phyloP scores from a whole-genome alignment of 2,329 filamentous ascomycete genomes.

The Cordyceps javanica region DNA sequence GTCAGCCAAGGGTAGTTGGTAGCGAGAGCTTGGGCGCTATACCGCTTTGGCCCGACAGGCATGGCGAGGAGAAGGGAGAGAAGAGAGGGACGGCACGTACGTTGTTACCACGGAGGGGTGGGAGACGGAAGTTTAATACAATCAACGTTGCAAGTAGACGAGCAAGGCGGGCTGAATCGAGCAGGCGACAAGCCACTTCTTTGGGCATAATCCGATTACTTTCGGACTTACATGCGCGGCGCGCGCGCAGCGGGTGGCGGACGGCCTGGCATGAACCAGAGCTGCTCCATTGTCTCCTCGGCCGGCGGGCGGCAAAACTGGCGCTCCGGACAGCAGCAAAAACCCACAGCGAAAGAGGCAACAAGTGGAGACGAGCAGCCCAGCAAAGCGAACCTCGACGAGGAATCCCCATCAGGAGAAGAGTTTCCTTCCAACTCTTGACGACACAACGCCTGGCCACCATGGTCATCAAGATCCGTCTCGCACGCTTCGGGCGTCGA shows the following conservation, averaged over 20 bases:
- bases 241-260: not conserved
- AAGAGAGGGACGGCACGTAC: not conserved
- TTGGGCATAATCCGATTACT: slow-evolving; percentile 1
- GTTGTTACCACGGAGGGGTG: not conserved
- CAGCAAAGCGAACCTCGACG: not conserved
- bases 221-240: not conserved
- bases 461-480: slow-evolving; percentile 92
- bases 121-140: not conserved
- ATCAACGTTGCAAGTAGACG: not conserved
- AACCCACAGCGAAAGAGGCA: not conserved
- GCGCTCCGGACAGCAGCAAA: slow-evolving; percentile 21
- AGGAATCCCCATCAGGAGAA: not conserved
- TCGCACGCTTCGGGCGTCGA: slow-evolving; percentile 85
- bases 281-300: no score
- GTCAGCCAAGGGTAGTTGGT: not conserved
- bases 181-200: not conserved
- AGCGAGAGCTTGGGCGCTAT: not conserved
- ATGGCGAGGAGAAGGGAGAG: not conserved
- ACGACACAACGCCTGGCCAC: slow-evolving; percentile 19
- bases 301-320: slow-evolving; percentile 29
- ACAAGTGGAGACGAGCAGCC: not conserved
- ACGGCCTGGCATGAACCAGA: not conserved
- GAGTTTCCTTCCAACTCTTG: not conserved
- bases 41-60: not conserved
- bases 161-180: not conserved